Percentiles rank a stretch among this genome's conserved stretches.
Evolutionary conservation across 345 rosid genomes (phyloP).

Genomic region (Linum lewisii): DNA sequence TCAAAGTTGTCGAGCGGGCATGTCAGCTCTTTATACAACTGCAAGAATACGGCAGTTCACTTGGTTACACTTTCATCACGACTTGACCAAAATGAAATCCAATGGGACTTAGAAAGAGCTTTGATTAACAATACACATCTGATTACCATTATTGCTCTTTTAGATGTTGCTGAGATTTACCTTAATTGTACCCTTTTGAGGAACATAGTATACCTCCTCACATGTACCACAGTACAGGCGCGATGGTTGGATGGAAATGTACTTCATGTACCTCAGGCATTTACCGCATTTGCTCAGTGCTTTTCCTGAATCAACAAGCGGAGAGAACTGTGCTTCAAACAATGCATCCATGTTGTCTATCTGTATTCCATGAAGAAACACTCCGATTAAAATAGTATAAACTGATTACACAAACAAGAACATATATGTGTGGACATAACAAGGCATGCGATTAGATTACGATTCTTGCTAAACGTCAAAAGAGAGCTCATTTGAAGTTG

Average conservation of each 20-base stretch:
- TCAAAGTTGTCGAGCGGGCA: slow-evolving; percentile 93
- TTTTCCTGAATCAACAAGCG: slow-evolving; percentile 75
- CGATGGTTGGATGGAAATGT: slow-evolving; percentile 67
- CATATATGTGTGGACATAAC: not conserved
- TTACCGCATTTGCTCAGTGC: slow-evolving; percentile 90
- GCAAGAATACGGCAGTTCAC: slow-evolving; percentile 13
- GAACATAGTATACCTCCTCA: slow-evolving; percentile 93
- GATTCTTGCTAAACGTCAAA: no score
- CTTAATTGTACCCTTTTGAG: slow-evolving; percentile 87
- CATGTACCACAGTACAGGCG: slow-evolving; percentile 86
- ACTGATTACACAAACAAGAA: not conserved
- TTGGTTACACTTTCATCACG: not conserved
- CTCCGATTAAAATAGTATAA: not conserved
- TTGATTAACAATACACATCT: not conserved
- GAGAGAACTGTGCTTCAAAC: slow-evolving; percentile 94
- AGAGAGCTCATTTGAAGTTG: no score
- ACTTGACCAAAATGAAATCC: no score
- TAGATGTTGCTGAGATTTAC: slow-evolving; percentile 22
- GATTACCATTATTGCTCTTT: not conserved
- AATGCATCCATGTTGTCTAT: slow-evolving; percentile 88
- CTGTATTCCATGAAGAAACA: slow-evolving; percentile 28
- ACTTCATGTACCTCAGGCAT: slow-evolving; percentile 92
- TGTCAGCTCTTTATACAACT: slow-evolving; percentile 89
- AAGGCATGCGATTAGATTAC: not conserved
- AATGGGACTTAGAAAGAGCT: no score